Evolutionary conservation across 208 protist genomes (phyloP), one percentile per base, ranked within the genome.

Genomic region (Trichomonas vaginalis): DNA sequence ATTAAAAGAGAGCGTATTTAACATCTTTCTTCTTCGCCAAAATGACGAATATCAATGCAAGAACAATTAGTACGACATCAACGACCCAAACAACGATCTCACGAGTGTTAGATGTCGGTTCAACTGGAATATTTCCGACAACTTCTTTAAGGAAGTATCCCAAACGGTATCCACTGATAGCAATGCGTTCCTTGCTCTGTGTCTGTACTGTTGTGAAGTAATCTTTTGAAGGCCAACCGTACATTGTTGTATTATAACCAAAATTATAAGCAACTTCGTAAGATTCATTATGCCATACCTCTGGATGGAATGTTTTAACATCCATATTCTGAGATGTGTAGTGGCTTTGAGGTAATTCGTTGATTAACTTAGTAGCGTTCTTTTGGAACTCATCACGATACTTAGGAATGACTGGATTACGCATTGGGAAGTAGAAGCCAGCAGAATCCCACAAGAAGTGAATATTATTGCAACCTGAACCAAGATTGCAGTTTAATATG

Each of bases 371-470:
- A 51, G 86, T 40, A 10, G 17, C 40, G 17, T 92, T 92, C 15
- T 35, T 9, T 21, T 12, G 3, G 15, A 92, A 92, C 27, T 48
- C 45, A 39, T 92, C 27, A 15, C 12, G 0, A 45, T 92, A 51
- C 10, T n/a, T 23, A 17, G 86, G 45, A 51, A 35, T 35, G 2
- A 35, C 6, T 51, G 86, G 86, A 92, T 92, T 51, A 6, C 9
- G 10, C 10, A 92, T 17, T 49, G 39, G 39, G 37, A 48, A 92
- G 0, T 27, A 39, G 15, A 92, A 45, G 14, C 86, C 86, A 35
- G 45, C 86, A 56, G n/a, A 42, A 51, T 92, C 86, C 86, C 86
- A 92, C 15, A 92, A 92, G 51, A 92, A 92, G 86, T 92, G 86
- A 39, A 92, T 92, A 51, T 92, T 92, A 48, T 56, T 92, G n/a